Conservation (phyloP, 441 rosid genomes). For the Corymbia calophylla region DNA sequence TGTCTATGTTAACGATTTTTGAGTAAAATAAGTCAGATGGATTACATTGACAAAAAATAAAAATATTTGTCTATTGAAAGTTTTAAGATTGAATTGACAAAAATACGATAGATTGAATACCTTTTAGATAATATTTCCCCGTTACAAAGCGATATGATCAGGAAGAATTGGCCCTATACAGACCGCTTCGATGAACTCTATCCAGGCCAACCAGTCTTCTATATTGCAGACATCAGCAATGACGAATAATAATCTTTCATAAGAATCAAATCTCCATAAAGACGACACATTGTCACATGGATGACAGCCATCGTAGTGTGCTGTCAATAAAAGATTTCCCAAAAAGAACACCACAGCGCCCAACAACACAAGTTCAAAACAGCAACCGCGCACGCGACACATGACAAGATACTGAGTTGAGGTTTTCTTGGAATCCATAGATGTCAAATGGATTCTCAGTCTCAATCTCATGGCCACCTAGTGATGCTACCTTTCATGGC, state of each 20-base stretch:
- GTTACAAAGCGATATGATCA: background rate
- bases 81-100: too few species aligned
- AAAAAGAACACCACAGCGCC: background rate
- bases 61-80: too few species aligned
- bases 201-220: too few species aligned
- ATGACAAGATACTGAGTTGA: background rate
- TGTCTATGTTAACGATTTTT: too few species aligned
- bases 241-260: background rate
- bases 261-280: background rate
- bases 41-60: too few species aligned
- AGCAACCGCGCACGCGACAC: background rate
- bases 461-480: conserved; percentile 7
- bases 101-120: too few species aligned
- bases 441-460: background rate
- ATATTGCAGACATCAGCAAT: background rate
- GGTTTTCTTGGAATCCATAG: background rate
- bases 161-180: background rate
- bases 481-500: conserved; percentile 47
- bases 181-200: too few species aligned
- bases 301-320: background rate
- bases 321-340: background rate
- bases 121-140: too few species aligned
- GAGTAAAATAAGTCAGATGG: too few species aligned
- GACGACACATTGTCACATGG: background rate
- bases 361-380: background rate